phyloP scores from a whole-genome alignment of 1,284 basidiomycete species.

The Athelia sp. region DNA sequence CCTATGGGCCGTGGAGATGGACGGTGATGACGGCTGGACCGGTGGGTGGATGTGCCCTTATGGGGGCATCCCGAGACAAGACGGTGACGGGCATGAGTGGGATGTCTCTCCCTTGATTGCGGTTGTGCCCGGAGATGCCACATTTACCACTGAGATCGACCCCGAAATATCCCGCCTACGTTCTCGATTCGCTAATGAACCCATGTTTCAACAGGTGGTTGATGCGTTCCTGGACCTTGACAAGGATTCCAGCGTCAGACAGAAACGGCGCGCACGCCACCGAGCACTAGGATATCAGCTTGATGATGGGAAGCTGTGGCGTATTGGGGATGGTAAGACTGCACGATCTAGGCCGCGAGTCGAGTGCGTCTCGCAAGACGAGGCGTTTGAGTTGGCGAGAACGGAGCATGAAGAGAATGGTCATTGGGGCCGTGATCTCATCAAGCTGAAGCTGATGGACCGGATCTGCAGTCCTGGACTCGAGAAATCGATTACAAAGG shows the following conservation, averaged over 20 bases:
- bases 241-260: background rate
- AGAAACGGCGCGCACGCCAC: constrained; percentile 18
- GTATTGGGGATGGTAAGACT: constrained; percentile 11
- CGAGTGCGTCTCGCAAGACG: constrained; percentile 12
- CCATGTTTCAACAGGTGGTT: constrained; percentile 21
- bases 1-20: constrained; percentile 14
- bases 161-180: constrained; percentile 7
- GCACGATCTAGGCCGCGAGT: constrained; percentile 11
- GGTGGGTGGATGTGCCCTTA: no score
- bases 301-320: constrained; percentile 27
- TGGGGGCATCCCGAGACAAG: no score
- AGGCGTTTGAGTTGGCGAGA: constrained; percentile 8
- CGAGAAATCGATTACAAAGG: constrained; percentile 21
- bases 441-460: constrained; percentile 22
- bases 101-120: no score
- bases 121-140: background rate
- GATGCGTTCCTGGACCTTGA: constrained; percentile 16
- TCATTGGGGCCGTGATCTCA: constrained; percentile 24
- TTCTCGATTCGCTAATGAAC: constrained; percentile 20
- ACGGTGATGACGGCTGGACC: no score
- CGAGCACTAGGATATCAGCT: constrained; percentile 23
- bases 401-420: constrained; percentile 17
- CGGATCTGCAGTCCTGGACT: constrained; percentile 22
- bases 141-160: constrained; percentile 14
- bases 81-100: no score